Percentiles rank a stretch among this genome's conserved stretches.
These are phyloP conservation scores for Chromera velia DNA, from an alignment of 73 alveolate species.

Conservation along the genomic window DNA sequence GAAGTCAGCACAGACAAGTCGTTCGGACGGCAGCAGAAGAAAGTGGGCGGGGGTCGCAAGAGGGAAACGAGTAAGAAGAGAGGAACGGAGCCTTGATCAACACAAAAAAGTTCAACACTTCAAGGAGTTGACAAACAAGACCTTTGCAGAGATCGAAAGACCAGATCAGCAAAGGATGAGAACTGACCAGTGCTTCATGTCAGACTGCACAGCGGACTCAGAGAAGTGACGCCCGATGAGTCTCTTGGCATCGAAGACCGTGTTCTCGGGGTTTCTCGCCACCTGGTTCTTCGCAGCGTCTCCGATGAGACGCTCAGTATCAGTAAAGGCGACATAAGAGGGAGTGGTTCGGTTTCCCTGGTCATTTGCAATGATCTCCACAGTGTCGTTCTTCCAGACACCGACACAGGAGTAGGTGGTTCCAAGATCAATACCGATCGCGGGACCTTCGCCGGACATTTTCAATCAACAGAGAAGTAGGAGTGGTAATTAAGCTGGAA, in stretches of 20 bases:
- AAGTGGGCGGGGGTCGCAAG: too few species aligned
- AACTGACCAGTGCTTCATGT: constrained; percentile 50
- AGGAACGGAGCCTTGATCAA: too few species aligned
- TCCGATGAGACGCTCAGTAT: constrained; percentile 43
- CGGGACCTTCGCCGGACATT: constrained; percentile 61
- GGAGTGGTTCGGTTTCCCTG: background rate
- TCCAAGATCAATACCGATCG: constrained; percentile 67
- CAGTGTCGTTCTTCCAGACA: constrained; percentile 53
- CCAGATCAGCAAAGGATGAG: too few species aligned
- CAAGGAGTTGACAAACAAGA: too few species aligned
- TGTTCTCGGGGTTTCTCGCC: constrained; percentile 89
- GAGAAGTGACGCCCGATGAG: constrained; percentile 81
- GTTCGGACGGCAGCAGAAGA: too few species aligned
- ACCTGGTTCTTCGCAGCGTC: constrained; percentile 86
- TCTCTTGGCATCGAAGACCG: constrained; percentile 82
- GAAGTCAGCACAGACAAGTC: too few species aligned
- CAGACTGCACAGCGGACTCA: constrained; percentile 71
- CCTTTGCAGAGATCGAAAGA: too few species aligned
- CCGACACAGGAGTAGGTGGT: constrained; percentile 77
- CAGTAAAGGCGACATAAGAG: background rate
- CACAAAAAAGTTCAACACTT: too few species aligned
- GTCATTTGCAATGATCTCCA: constrained; percentile 62
- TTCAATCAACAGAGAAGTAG: too few species aligned
- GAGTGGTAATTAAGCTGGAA: background rate
- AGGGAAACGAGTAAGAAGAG: too few species aligned